A percentile compares a stretch with the other conserved stretches of the same genome.
phyloP scores from a whole-genome alignment of 345 rosid genomes.

The Sisymbrium irio region DNA sequence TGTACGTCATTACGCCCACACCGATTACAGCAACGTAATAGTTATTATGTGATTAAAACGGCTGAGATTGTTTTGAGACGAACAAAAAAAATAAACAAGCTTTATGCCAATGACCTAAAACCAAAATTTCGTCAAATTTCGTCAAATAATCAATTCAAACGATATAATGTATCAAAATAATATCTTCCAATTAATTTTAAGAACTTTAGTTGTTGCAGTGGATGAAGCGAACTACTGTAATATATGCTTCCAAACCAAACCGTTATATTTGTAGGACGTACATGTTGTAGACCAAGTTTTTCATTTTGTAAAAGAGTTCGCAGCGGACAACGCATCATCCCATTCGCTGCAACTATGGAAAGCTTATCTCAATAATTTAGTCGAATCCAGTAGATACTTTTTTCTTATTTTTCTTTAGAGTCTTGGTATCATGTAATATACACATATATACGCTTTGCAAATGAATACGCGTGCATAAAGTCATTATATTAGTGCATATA shows the following conservation, averaged over 20 bases:
- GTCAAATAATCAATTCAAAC: not conserved
- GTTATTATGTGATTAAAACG: not conserved
- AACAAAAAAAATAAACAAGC: not conserved
- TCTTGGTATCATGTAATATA: not conserved
- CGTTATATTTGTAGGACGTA: not conserved
- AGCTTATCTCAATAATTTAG: not conserved
- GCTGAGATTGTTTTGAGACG: not conserved
- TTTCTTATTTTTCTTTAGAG: not conserved
- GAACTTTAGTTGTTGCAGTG: not conserved
- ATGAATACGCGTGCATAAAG: not conserved
- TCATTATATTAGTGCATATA: not conserved
- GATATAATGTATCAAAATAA: not conserved
- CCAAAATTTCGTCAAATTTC: not conserved
- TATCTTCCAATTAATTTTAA: too few species aligned
- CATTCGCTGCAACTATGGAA: not conserved
- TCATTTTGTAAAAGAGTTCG: not conserved
- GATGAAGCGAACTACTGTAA: not conserved
- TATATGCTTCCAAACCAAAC: not conserved
- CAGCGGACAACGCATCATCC: not conserved
- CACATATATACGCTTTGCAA: not conserved
- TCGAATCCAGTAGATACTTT: not conserved
- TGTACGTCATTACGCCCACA: slow-evolving; percentile 3
- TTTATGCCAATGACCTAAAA: not conserved
- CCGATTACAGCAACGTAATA: slow-evolving; percentile 4
- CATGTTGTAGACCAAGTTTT: not conserved